Evolutionary conservation across 2,329 filamentous ascomycete genomes (phyloP), one percentile per base, ranked within the genome.

Genomic region (Emmonsia crescens): DNA sequence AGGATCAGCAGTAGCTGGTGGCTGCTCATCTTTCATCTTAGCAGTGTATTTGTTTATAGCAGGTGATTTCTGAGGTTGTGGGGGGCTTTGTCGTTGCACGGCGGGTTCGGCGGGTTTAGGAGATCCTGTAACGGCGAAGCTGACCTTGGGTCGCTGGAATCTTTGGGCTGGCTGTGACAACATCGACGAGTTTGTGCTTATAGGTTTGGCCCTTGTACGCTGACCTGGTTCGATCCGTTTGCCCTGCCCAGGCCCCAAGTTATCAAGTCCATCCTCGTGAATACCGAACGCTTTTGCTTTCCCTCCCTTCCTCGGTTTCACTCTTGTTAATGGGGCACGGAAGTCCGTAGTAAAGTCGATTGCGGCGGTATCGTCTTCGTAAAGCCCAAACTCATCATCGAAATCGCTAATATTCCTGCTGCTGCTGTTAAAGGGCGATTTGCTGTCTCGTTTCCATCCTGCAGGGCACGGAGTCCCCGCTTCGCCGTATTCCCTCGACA

Each of bases 341-440:
- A 78, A 70, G 54, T 75, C 74, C 14, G 72, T 74, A 3, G 75
- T 78, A 63, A 75, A 78, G 8, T 78, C 74, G 27, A 78, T 66
- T 21, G 73, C 71, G 5, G 64, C 69, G 0, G 76, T 78, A 19
- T 72, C 67, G n/a, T 77, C 74, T 12, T 68, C 66, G 40, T 65
- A 58, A 58, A 60, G 52, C 38, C 64, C 64, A 31, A 67, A 60
- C 38, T 68, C 68, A 29, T 67, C 68, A 29, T 72, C 67, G 9
- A 70, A 62, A 57, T 65, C 68, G 55, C 66, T 64, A 33, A 70
- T 66, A 2, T 67, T 61, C 58, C 66, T 64, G 58, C 60, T 67
- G 44, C 62, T 62, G 19, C 64, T 61, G 48, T 62, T 65, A 57
- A 63, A 49, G 44, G 65, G 57, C 38, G 57, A 68, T 19, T 68